Evolutionary conservation across 2,329 filamentous ascomycete genomes (phyloP), one percentile per base, ranked within the genome.

Genomic region (Esteya vermicola): DNA sequence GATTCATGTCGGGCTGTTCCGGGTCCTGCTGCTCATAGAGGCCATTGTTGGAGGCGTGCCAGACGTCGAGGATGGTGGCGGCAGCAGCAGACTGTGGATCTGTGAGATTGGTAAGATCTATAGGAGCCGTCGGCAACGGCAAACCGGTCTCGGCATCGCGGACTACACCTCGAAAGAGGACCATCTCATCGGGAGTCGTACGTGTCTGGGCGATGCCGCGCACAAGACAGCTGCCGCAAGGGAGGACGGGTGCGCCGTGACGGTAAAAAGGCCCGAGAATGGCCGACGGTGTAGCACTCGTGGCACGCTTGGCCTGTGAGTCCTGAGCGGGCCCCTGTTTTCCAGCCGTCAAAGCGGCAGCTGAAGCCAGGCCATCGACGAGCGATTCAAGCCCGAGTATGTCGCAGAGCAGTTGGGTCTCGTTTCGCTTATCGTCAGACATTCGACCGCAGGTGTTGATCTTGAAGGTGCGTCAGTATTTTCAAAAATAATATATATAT

Each of bases 211-310:
- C 41, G 13, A 7, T 25, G 13, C 18, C 12, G 26, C 35, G 35
- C 18, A 73, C 62, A 38, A 81, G 77, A 43, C 64, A 72, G 38
- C 63, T 65, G 32, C 74, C 77, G 53, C 74, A 75, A 20, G 67
- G 52, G 39, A 71, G 63, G 39, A 65, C 58, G 5, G 77, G 75
- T 0, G 77, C 72, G 47, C 81, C 64, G 41, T 70, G 61, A n/a
- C 75, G 65, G 66, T 75, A 82, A 58, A 83, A 83, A 3, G 78
- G 78, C 1, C 78, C 78, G 3, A 83, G 66, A 44, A 82, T 78
- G 33, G 78, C 72, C 16, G 75, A 77, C 16, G 75, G 66, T 4
- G 77, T 81, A 4, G 68, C 70, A 33, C 72, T 6, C 5, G n/a
- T 25, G 22, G 64, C 25, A 43, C 38, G 57, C n/a, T n/a, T n/a